Evolutionary conservation across 1,284 basidiomycete genomes (phyloP).

Genomic region (Apiotrichum porosum): DNA sequence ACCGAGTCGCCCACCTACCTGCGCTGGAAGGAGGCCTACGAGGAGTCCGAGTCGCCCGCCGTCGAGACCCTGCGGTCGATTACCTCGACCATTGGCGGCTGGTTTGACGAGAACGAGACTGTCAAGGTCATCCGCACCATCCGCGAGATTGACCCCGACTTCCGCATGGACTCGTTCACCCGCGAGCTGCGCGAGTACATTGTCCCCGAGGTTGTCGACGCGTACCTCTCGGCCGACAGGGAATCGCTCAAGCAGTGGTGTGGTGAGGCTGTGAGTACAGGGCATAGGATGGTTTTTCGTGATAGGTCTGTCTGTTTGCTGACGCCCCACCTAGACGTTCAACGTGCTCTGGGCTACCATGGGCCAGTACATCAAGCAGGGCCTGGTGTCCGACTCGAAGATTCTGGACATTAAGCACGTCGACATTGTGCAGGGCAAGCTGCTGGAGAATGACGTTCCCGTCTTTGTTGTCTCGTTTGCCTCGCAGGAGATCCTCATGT

Average conservation of each 20-base stretch:
- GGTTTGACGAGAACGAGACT: conserved; percentile 95
- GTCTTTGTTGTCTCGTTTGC: conserved; percentile 91
- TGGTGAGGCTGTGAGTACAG: conserved; percentile 75
- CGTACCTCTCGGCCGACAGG: conserved; percentile 83
- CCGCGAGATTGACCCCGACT: conserved; percentile 79
- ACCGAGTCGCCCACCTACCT: conserved; percentile 56
- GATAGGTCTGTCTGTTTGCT: too few species aligned
- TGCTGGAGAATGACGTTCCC: conserved; percentile 81
- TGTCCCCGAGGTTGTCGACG: conserved; percentile 94
- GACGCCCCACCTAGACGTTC: conserved; percentile 61
- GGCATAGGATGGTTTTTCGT: too few species aligned
- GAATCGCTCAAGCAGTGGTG: conserved; percentile 87
- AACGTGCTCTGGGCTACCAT: conserved; percentile 97
- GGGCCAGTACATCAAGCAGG: conserved; percentile 87
- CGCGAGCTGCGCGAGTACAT: conserved; percentile 94
- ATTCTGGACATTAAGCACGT: conserved; percentile 92
- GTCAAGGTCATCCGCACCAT: conserved; percentile 86
- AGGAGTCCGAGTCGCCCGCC: conserved; percentile 91
- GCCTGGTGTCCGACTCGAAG: conserved; percentile 82
- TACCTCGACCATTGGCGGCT: conserved; percentile 77
- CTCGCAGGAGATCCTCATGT: conserved; percentile 89
- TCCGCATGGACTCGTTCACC: conserved; percentile 80
- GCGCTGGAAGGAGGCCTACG: conserved; percentile 61
- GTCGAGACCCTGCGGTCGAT: conserved; percentile 75
- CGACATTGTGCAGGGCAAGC: conserved; percentile 70